Conservation (phyloP, 768 basidiomycete species). For the Kwoniella bestiolae region DNA sequence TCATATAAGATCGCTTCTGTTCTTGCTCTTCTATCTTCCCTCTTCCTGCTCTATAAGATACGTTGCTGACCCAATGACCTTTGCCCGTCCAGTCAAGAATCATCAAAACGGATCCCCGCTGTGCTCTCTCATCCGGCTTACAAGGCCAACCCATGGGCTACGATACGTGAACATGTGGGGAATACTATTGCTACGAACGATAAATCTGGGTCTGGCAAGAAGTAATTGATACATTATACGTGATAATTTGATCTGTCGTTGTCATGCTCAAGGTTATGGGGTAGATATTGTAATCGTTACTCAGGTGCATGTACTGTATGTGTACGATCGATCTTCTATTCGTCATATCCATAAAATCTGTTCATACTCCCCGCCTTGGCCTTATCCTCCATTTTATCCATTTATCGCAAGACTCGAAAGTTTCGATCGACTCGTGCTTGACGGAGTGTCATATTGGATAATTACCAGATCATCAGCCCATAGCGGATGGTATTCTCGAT, state of each 20-base stretch:
- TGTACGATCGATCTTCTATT: no score
- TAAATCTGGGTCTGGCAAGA: not conserved
- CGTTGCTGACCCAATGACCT: not conserved
- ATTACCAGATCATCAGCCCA: no score
- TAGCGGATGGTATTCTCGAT: no score
- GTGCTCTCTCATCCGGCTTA: slow-evolving; percentile 50
- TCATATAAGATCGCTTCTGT: no score
- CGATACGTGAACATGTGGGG: slow-evolving; percentile 52
- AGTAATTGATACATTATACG: not conserved
- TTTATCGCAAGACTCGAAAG: no score
- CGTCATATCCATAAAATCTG: no score
- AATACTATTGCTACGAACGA: slow-evolving; percentile 44
- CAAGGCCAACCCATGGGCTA: slow-evolving; percentile 53
- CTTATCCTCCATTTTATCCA: no score
- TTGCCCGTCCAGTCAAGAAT: slow-evolving; percentile 23
- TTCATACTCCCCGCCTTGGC: no score
- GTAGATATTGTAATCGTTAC: no score
- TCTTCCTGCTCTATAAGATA: not conserved
- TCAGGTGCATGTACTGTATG: no score
- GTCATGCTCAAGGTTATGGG: not conserved
- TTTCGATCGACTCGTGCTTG: no score
- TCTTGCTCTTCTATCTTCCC: not conserved
- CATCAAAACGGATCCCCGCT: slow-evolving; percentile 41
- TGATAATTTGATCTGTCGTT: not conserved
- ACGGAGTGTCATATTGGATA: no score